Percentiles rank a stretch among this genome's conserved stretches.
Evolutionary conservation across 257 asterid genomes (phyloP).

Genomic region (Nemophila menziesii): DNA sequence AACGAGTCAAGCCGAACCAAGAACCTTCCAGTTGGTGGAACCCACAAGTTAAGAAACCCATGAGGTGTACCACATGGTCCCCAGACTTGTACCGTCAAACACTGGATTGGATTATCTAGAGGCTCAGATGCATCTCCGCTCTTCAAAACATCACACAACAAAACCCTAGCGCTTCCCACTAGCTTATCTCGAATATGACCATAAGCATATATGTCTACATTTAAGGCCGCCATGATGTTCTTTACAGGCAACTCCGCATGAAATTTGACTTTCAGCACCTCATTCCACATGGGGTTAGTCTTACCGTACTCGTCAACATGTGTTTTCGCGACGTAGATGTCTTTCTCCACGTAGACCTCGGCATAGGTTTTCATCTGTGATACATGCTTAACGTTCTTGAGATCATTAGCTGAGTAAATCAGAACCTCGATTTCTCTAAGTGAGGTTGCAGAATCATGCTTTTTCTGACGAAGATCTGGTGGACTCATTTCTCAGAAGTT

Average conservation of each 20-base stretch:
- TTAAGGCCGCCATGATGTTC: slow-evolving; percentile 34
- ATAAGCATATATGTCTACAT: slow-evolving; percentile 33
- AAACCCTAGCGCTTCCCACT: slow-evolving; percentile 35
- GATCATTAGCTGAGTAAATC: slow-evolving; percentile 28
- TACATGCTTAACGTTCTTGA: slow-evolving; percentile 41
- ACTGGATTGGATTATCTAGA: slow-evolving; percentile 31
- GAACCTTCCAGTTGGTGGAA: slow-evolving; percentile 36
- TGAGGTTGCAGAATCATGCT: slow-evolving; percentile 8
- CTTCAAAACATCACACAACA: slow-evolving; percentile 30
- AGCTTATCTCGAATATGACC: slow-evolving; percentile 33
- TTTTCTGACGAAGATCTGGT: slow-evolving; percentile 9
- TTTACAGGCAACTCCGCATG: slow-evolving; percentile 18
- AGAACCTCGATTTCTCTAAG: slow-evolving; percentile 31
- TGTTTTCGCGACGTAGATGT: slow-evolving; percentile 32
- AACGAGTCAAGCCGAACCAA: slow-evolving; percentile 29
- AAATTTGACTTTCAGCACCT: slow-evolving; percentile 32
- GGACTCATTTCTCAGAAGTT: slow-evolving; percentile 11
- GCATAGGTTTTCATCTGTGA: slow-evolving; percentile 34
- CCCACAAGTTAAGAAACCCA: slow-evolving; percentile 30
- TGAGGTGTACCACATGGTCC: slow-evolving; percentile 41
- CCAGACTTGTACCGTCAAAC: slow-evolving; percentile 39
- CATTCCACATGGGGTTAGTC: slow-evolving; percentile 33
- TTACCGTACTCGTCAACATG: slow-evolving; percentile 26
- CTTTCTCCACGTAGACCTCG: slow-evolving; percentile 24
- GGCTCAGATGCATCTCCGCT: slow-evolving; percentile 31